Base-by-base conservation (phyloP, 2,329 filamentous ascomycete species). In the Dryadomyces quercivorus region DNA sequence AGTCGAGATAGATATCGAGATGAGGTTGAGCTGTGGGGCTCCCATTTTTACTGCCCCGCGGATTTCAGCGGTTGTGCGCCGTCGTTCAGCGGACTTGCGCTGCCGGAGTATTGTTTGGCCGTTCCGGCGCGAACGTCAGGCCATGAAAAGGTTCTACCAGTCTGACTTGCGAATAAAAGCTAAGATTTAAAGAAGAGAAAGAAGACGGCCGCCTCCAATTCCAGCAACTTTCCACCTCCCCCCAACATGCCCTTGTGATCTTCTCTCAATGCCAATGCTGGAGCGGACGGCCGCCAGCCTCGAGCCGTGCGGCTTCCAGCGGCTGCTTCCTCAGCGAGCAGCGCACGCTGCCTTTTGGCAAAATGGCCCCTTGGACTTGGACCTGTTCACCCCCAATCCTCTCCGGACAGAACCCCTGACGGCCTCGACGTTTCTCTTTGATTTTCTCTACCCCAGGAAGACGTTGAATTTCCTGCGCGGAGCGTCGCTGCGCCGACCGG, bases 231-330 rank as follows among this genome's bases (percentile, higher is more conserved):
- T n/a, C n/a, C n/a, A n/a, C n/a, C n/a, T n/a, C n/a, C n/a, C n/a
- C n/a, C 34, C 34, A 36, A 36, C 34, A 6, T 36, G 34, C 34
- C 34, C 34, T 36, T n/a, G n/a, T n/a, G n/a, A n/a, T n/a, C n/a
- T n/a, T n/a, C n/a, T 12, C n/a, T 18, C 22, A 49, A 62, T 63
- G 62, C 70, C 69, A 66, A 79, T 81, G 76, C 74, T 81, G 62
- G 77, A 81, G 71, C 75, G 76, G 72, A 77, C 77, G 55, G 75
- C 76, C 44, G 72, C 73, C 58, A 72, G 70, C 65, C 67, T 81
- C 66, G 78, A 81, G 72, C 72, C 76, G 66, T 75, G 75, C 69
- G 71, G 70, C 60, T 69, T 80, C 64, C 75, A 75, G 65, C 72
- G 76, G 66, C 70, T 77, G 58, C 67, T 80, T 55, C 71, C 73